These are phyloP conservation scores for Austroboletus novae-zelandiae DNA, from an alignment of 1,284 basidiomycete genomes.

Conservation along the genomic window DNA sequence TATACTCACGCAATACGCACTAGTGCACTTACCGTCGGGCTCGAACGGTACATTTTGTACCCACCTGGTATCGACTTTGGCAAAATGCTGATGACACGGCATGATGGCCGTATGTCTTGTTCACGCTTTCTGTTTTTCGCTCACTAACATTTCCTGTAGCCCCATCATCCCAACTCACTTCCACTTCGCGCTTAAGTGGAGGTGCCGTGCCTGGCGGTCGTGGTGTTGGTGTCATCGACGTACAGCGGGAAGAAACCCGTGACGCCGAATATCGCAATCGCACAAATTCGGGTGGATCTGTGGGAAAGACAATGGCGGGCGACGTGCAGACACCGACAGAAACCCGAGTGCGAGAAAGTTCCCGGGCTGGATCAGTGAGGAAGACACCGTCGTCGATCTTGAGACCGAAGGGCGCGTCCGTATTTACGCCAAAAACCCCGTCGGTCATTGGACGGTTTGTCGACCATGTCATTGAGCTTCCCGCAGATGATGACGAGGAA, in stretches of 20 bases:
- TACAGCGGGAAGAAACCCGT: constrained; percentile 30
- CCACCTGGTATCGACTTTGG: constrained; percentile 68
- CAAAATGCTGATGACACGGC: constrained; percentile 46
- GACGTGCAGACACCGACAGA: neutral
- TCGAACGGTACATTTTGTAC: constrained; percentile 66
- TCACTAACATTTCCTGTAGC: neutral
- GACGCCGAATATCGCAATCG: constrained; percentile 12
- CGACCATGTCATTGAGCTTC: constrained; percentile 26
- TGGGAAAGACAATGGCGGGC: neutral
- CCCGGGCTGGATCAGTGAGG: constrained; percentile 9
- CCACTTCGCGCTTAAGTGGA: constrained; percentile 19
- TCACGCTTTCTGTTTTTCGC: neutral
- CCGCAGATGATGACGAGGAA: constrained; percentile 5
- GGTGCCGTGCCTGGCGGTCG: constrained; percentile 29
- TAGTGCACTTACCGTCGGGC: constrained; percentile 52
- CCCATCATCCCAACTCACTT: constrained; percentile 9
- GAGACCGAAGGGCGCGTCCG: neutral
- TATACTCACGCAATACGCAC: neutral
- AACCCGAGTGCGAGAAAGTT: neutral
- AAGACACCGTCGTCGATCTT: constrained; percentile 2
- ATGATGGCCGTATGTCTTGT: constrained; percentile 43
- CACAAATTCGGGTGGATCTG: neutral
- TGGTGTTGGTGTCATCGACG: constrained; percentile 24
- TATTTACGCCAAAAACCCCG: constrained; percentile 1
- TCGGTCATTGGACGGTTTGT: constrained; percentile 15